Base-by-base conservation (phyloP, 2,329 filamentous ascomycete species). In the Penicillium sp. region DNA sequence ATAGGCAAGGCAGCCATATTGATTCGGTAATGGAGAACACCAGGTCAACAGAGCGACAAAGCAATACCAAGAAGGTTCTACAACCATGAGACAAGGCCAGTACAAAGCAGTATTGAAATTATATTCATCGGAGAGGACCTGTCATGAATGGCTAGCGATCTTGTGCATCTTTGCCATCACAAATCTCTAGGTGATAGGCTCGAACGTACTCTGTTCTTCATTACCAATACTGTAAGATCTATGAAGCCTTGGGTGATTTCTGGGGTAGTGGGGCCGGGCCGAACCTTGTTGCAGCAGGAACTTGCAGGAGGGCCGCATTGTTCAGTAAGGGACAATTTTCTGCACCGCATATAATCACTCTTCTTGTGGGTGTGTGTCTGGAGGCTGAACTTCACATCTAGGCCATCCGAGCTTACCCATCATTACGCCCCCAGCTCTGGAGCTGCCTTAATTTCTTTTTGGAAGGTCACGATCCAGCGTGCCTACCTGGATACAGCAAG, bases 181-280 rank as follows among this genome's bases (percentile, higher is more conserved):
- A 33, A 33, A 33, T 11, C 30, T 11, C 8, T 33, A 3, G 30
- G 2, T 33, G 30, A 10, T 30, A n/a, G 14, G 2, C 2, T 19
- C 22, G 28, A 14, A 6, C 14, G 1, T 35, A 33, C 11, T 4
- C 22, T 33, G 14, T 19, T 8, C 28, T 35, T 35, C 11, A 22
- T 33, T 28, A 22, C 43, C 43, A 28, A 46, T 22, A 43, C 4
- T 2, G 6, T 13, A 22, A 3, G 40, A 10, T 11, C 30, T 33
- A 13, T 16, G 45, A 6, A 48, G 28, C 19, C 26, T 30, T 26
- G 25, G 43, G 45, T 30, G 19, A 7, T n/a, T n/a, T 22, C 35
- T 43, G 52, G 52, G 35, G 52, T 28, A 26, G 52, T 43, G 52
- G 52, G 38, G 51, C 51, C 51, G 51, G 51, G 16, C 52, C 52